Base-by-base conservation (phyloP, 495 filamentous ascomycete genomes). In the Geopyxis carbonaria region DNA sequence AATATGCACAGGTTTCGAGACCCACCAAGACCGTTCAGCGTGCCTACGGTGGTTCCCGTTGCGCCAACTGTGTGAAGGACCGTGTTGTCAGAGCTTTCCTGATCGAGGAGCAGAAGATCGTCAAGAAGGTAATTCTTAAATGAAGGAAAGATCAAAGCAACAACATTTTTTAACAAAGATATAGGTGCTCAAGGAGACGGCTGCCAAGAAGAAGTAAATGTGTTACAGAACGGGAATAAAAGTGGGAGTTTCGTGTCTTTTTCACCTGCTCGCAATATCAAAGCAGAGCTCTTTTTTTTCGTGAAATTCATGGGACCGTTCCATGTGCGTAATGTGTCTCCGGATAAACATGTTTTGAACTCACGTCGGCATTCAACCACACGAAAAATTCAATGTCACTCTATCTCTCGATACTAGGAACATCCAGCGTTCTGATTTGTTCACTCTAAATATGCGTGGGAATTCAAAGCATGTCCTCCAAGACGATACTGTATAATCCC, bases 51-150 rank as follows among this genome's bases (percentile, higher is more conserved):
- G 91, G 89, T 60, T 93, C 84, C 47, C 77, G 89, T 66, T 99
- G 89, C 71, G 81, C 81, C 53, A 92, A 86, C 70, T 99, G 89
- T 64, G 89, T 95, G 55, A 87, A 87, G 68, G 91, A 99, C 71
- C 73, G 89, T 50, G 75, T 99, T 50, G 80, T 93, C 41, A 80
- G 91, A 47, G 91, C 89, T 31, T 95, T 94, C 76, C 67, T 95
- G 68, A 94, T 95, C 51, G 89, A 95, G 72, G 89, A 99, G 75
- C 89, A 99, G 72, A 95, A 95, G 83, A 94, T 99, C 54, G 91
- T 99, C 66, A 95, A 99, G 83, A 95, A 95, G 80, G 89, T 95
- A 8, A 11, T n/a, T 8, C 22, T 22, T 1, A 24, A 10, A 22
- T 30, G 5, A 27, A 11, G 11, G 29, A 21, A 14, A 10, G n/a